These are phyloP conservation scores for Penicillium turbatum DNA, from an alignment of 495 filamentous ascomycete species.

Conservation along the genomic window DNA sequence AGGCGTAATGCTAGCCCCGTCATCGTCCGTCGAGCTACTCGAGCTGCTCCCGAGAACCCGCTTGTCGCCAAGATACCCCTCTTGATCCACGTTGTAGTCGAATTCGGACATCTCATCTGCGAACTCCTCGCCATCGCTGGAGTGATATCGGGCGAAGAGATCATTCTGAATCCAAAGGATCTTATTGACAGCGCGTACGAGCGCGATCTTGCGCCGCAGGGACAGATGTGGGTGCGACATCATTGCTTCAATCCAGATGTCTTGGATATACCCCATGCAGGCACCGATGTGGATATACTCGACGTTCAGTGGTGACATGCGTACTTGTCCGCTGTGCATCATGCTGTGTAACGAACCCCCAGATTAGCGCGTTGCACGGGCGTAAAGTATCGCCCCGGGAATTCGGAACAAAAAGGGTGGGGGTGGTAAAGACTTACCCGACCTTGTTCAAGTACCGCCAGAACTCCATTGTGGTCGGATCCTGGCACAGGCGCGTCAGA, in stretches of 20 bases:
- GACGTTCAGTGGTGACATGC: slow-evolving; percentile 61
- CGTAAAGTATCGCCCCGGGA: neutral
- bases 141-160: slow-evolving; percentile 71
- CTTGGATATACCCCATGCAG: slow-evolving; percentile 64
- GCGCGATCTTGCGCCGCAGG: slow-evolving; percentile 59
- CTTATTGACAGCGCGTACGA: slow-evolving; percentile 60
- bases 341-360: slow-evolving; percentile 34
- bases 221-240: slow-evolving; percentile 62
- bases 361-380: slow-evolving; percentile 2
- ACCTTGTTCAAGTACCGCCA: slow-evolving; percentile 79
- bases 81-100: slow-evolving; percentile 46
- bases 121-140: slow-evolving; percentile 67
- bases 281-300: slow-evolving; percentile 74
- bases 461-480: slow-evolving; percentile 68
- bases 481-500: slow-evolving; percentile 62
- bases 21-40: slow-evolving; percentile 32
- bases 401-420: neutral
- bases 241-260: slow-evolving; percentile 69
- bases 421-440: slow-evolving; percentile 38
- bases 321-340: slow-evolving; percentile 66
- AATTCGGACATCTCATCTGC: slow-evolving; percentile 53
- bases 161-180: slow-evolving; percentile 76
- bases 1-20: slow-evolving; percentile 26
- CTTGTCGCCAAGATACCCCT: slow-evolving; percentile 56
- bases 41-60: slow-evolving; percentile 41